Evolutionary conservation across 2,329 filamentous ascomycete genomes (phyloP).

Genomic region (Fusarium chlamydosporum): DNA sequence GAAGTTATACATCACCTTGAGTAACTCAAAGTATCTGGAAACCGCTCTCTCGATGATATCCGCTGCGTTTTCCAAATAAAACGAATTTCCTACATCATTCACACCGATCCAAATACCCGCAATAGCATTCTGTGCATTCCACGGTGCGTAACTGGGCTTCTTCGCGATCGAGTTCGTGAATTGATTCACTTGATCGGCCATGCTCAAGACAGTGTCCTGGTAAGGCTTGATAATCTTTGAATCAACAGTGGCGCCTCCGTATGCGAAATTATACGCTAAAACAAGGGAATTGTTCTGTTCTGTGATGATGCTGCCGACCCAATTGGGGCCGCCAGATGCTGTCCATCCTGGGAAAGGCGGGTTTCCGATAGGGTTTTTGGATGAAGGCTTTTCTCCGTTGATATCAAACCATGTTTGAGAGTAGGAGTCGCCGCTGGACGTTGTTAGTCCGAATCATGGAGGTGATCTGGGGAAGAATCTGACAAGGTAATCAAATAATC

Average conservation of each 20-base stretch:
- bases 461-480: neutral
- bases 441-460: neutral
- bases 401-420: conserved; percentile 66
- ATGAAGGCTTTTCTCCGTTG: conserved; percentile 64
- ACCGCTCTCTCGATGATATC: conserved; percentile 59
- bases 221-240: conserved; percentile 66
- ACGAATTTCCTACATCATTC: conserved; percentile 68
- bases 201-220: conserved; percentile 59
- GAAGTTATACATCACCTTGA: conserved; percentile 63
- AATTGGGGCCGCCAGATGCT: conserved; percentile 65
- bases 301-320: conserved; percentile 64
- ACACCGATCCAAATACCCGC: conserved; percentile 69
- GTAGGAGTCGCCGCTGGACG: conserved; percentile 52
- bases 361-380: conserved; percentile 73
- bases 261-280: conserved; percentile 68
- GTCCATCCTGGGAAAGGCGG: conserved; percentile 68
- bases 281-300: conserved; percentile 61
- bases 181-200: conserved; percentile 45
- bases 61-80: conserved; percentile 51
- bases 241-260: conserved; percentile 68
- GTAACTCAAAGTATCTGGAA: conserved; percentile 59
- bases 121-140: conserved; percentile 60
- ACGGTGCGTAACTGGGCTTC: conserved; percentile 55
- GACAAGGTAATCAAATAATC: conserved; percentile 47
- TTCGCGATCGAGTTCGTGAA: conserved; percentile 55